Percentiles rank a stretch among this genome's conserved stretches.
Conservation (phyloP, 2,329 filamentous ascomycete species). For the Aureobasidium sp. region DNA sequence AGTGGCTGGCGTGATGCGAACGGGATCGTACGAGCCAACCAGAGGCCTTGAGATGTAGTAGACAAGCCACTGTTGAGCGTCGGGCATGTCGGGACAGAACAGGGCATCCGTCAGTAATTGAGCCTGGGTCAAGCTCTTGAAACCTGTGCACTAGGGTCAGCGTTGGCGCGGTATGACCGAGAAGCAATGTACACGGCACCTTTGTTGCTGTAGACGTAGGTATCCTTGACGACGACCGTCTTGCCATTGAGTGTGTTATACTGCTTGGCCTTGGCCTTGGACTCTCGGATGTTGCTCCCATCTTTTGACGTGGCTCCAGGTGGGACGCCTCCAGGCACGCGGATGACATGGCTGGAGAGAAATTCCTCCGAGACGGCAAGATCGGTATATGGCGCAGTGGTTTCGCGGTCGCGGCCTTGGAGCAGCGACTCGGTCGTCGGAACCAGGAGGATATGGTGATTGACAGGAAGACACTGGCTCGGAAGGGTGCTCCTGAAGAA, state of each 20-base stretch:
- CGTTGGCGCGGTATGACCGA: conserved; percentile 37
- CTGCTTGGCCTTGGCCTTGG: conserved; percentile 86
- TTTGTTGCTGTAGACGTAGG: conserved; percentile 91
- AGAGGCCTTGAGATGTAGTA: conserved; percentile 92
- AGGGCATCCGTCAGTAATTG: conserved; percentile 76
- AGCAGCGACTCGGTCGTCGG: conserved; percentile 89
- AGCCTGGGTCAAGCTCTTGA: conserved; percentile 84
- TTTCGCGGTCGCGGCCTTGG: conserved; percentile 80
- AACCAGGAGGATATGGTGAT: conserved; percentile 86
- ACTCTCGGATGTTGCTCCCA: conserved; percentile 61
- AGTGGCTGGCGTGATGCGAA: conserved; percentile 61
- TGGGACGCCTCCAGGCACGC: conserved; percentile 56
- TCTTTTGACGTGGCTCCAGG: conserved; percentile 43
- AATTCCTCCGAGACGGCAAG: conserved; percentile 88
- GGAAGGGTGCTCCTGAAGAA: conserved; percentile 96
- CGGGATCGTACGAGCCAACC: conserved; percentile 73
- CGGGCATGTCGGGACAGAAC: conserved; percentile 83
- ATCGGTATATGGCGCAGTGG: conserved; percentile 67
- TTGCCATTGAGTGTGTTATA: conserved; percentile 88
- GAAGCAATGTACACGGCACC: conserved; percentile 33
- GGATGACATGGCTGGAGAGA: conserved; percentile 90
- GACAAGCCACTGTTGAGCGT: conserved; percentile 88
- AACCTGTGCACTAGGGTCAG: conserved; percentile 41
- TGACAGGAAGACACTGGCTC: conserved; percentile 81
- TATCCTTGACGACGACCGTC: conserved; percentile 90